phyloP scores from a whole-genome alignment of 208 protist genomes.

The Acanthamoeba triangularis region DNA sequence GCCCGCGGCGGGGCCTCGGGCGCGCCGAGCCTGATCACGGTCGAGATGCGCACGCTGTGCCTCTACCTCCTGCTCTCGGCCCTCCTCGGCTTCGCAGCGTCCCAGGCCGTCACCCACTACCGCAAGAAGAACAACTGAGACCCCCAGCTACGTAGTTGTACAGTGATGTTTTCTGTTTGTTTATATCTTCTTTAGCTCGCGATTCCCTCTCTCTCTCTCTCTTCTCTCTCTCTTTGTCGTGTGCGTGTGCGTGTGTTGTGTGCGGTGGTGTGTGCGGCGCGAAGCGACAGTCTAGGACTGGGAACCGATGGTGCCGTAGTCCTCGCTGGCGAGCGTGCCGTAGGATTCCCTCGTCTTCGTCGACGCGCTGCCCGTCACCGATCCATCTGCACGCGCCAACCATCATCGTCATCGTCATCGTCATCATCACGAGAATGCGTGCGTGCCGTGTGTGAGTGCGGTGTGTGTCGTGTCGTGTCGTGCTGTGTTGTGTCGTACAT shows the following conservation, averaged over 20 bases:
- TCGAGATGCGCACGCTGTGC: background rate
- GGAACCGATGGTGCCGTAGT: conserved; percentile 67
- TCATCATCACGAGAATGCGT: too few species aligned
- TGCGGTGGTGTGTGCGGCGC: too few species aligned
- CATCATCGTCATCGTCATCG: too few species aligned
- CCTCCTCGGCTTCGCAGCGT: background rate
- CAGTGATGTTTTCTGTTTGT: too few species aligned
- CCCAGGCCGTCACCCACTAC: conserved; percentile 35
- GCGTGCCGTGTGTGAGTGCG: too few species aligned
- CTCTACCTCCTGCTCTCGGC: conserved; percentile 1
- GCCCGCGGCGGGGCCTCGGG: background rate
- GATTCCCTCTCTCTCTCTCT: too few species aligned
- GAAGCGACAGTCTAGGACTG: background rate
- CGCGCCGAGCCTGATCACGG: background rate
- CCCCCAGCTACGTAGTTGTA: too few species aligned
- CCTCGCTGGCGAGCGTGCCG: conserved; percentile 14
- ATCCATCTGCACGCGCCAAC: background rate
- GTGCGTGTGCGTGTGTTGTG: too few species aligned
- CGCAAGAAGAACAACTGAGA: conserved; percentile 53
- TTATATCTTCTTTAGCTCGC: too few species aligned
- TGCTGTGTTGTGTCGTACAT: background rate
- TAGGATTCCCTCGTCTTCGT: conserved; percentile 50
- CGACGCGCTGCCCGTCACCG: conserved; percentile 25
- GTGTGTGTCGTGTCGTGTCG: background rate
- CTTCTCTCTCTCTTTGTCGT: too few species aligned